A percentile compares a stretch with the other conserved stretches of the same genome.
phyloP scores from a whole-genome alignment of 345 rosid genomes.

The Salix purpurea region DNA sequence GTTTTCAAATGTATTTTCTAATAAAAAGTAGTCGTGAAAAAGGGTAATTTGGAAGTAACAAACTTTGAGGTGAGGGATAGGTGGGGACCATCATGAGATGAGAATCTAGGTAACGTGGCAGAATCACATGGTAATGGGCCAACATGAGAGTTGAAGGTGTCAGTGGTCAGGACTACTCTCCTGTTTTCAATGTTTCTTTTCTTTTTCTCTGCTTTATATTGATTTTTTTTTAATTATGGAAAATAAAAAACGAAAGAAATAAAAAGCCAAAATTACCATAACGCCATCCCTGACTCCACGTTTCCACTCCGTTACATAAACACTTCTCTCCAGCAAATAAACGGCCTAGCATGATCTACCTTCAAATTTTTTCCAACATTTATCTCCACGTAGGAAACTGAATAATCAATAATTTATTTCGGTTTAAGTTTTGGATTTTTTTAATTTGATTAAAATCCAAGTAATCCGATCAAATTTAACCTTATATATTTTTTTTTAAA shows the following conservation, averaged over 20 bases:
- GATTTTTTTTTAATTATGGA: neutral
- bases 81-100: constrained; percentile 17
- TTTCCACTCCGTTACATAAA: neutral
- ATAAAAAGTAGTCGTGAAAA: neutral
- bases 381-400: neutral
- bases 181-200: neutral
- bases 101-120: constrained; percentile 40
- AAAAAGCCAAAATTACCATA: neutral
- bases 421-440: no score
- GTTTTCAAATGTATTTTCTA: no score
- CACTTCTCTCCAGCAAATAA: neutral
- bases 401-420: no score
- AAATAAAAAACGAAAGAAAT: neutral
- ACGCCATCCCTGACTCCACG: neutral
- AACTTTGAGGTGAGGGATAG: neutral
- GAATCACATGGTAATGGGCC: constrained; percentile 34
- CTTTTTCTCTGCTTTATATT: neutral
- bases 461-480: no score
- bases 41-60: neutral
- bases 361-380: neutral
- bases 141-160: constrained; percentile 23
- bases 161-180: constrained; percentile 22
- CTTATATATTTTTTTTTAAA: no score
- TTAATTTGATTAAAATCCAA: no score
- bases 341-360: neutral